phyloP scores from a whole-genome alignment of 257 asterid genomes.

The Solanum bukasovii region DNA sequence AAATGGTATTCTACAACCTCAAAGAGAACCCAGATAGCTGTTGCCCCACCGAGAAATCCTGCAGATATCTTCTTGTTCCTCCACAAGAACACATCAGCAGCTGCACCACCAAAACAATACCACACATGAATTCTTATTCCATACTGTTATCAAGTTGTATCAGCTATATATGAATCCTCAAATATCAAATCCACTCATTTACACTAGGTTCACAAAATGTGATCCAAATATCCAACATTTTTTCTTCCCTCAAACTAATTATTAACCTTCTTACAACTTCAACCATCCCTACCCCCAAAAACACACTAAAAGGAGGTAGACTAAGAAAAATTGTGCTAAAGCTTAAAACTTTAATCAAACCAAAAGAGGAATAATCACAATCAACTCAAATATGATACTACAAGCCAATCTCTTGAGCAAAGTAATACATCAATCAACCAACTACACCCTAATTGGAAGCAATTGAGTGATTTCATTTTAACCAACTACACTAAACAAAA shows the following conservation, averaged over 20 bases:
- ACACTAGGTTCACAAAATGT: not conserved
- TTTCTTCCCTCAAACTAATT: not conserved
- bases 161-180: not conserved
- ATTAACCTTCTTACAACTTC: not conserved
- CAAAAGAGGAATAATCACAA: not conserved
- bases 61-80: conserved; percentile 80
- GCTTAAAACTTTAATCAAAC: not conserved
- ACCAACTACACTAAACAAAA: not conserved
- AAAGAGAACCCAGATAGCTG: conserved; percentile 72
- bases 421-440: not conserved
- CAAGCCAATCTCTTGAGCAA: not conserved
- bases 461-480: not conserved
- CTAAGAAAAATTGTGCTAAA: not conserved
- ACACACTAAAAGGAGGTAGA: not conserved
- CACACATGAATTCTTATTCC: not conserved
- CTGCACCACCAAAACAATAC: conserved; percentile 27
- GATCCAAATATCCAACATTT: fast-evolving
- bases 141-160: not conserved
- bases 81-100: conserved; percentile 87
- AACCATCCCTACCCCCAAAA: not conserved
- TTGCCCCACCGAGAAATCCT: conserved; percentile 59
- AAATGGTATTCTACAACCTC: conserved; percentile 68
- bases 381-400: not conserved
- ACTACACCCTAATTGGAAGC: not conserved
- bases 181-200: not conserved